Evolutionary conservation across 2,329 filamentous ascomycete species (phyloP).

Genomic region (Fonsecaea multimorphosa): DNA sequence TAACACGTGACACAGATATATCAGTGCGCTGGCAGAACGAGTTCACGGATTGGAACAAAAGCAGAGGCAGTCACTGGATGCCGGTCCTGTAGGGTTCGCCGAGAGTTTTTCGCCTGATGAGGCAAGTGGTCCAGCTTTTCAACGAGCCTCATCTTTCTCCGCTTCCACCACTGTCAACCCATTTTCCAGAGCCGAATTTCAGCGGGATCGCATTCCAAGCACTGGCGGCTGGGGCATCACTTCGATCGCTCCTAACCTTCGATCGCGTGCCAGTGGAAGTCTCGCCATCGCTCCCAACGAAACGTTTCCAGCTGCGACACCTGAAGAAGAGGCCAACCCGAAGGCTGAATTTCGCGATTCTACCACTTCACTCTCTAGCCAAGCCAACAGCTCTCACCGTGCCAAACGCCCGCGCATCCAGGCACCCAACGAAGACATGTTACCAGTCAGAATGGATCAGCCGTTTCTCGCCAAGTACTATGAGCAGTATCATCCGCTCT

Average conservation of each 20-base stretch:
- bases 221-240: slow-evolving; percentile 30
- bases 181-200: slow-evolving; percentile 25
- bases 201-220: slow-evolving; percentile 35
- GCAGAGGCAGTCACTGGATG: slow-evolving; percentile 54
- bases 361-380: slow-evolving; percentile 22
- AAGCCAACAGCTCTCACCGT: slow-evolving; percentile 24
- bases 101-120: slow-evolving; percentile 59
- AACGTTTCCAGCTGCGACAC: slow-evolving; percentile 17
- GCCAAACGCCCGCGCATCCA: slow-evolving; percentile 31
- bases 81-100: slow-evolving; percentile 22
- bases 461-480: slow-evolving; percentile 33
- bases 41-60: slow-evolving; percentile 83
- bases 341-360: slow-evolving; percentile 12
- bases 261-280: slow-evolving; percentile 31
- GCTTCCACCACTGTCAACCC: slow-evolving; percentile 46
- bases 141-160: slow-evolving; percentile 55
- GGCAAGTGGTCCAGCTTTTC: slow-evolving; percentile 44
- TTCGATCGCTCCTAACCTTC: slow-evolving; percentile 8
- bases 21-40: slow-evolving; percentile 87
- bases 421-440: slow-evolving; percentile 8
- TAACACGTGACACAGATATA: slow-evolving; percentile 65
- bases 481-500: slow-evolving; percentile 33
- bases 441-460: slow-evolving; percentile 18
- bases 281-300: slow-evolving; percentile 40
- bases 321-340: slow-evolving; percentile 20